Conservation (phyloP, 2,329 filamentous ascomycete genomes). For the Fusarium veterinarium region DNA sequence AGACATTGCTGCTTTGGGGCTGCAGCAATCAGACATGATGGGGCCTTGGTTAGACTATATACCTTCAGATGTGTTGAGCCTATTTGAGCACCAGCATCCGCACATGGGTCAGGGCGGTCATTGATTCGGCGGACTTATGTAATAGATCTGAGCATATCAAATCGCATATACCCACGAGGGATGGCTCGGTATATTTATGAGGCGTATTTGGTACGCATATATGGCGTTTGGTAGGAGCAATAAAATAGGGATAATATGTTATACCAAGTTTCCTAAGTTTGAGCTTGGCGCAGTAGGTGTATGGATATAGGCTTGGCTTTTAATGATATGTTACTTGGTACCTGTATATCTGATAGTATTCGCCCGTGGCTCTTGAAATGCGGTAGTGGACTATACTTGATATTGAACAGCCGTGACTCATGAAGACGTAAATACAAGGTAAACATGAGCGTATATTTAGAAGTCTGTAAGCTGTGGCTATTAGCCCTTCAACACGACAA, state of each 20-base stretch:
- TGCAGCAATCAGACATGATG: conserved; percentile 71
- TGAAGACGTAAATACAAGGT: neutral
- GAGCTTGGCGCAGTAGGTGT: conserved; percentile 26
- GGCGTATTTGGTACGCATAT: conserved; percentile 12
- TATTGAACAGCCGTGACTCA: neutral
- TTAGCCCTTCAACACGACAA: rapidly evolving
- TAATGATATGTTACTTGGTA: conserved; percentile 1
- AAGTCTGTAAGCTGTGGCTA: neutral
- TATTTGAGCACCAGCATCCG: conserved; percentile 58
- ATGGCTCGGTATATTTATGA: conserved; percentile 8
- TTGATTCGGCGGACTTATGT: conserved; percentile 2
- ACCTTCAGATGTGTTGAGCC: conserved; percentile 71
- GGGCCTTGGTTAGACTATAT: conserved; percentile 79
- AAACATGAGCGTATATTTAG: neutral
- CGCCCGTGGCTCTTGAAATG: neutral
- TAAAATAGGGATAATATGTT: conserved; percentile 19
- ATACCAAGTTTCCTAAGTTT: conserved; percentile 22
- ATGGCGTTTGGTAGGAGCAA: conserved; percentile 27
- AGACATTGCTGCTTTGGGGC: conserved; percentile 74
- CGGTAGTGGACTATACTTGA: neutral
- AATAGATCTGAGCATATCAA: neutral
- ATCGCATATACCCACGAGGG: neutral
- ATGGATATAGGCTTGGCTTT: neutral
- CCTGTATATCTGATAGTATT: neutral
- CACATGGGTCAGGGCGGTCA: conserved; percentile 41